Conservation (phyloP, 1,284 basidiomycete genomes). For the Cryptococcus sp. region DNA sequence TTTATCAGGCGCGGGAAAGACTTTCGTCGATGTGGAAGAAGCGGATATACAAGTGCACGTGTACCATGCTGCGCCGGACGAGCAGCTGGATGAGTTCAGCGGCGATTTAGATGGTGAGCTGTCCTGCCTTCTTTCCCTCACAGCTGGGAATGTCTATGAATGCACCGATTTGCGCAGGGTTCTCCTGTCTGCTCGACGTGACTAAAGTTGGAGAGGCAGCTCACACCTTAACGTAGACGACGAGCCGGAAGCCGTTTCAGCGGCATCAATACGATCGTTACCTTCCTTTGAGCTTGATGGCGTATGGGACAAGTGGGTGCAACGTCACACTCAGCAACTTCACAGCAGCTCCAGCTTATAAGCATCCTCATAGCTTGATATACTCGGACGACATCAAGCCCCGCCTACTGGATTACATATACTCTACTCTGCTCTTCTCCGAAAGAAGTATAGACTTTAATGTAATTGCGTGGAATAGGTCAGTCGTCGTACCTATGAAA, state of each 20-base stretch:
- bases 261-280: slow-evolving; percentile 81
- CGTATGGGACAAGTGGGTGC: slow-evolving; percentile 66
- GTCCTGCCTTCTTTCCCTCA: not conserved
- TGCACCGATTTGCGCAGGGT: not conserved
- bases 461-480: slow-evolving; percentile 90
- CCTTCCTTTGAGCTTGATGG: slow-evolving; percentile 83
- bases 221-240: slow-evolving; percentile 52
- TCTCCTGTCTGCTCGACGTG: not conserved
- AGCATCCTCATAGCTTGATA: slow-evolving; percentile 64
- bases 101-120: slow-evolving; percentile 56
- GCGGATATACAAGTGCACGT: slow-evolving; percentile 74
- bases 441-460: slow-evolving; percentile 89
- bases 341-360: not conserved
- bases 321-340: not conserved
- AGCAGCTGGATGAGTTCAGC: slow-evolving; percentile 75
- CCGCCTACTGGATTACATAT: slow-evolving; percentile 87
- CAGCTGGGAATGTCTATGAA: not conserved
- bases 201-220: not conserved
- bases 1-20: not conserved
- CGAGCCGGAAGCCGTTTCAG: slow-evolving; percentile 73
- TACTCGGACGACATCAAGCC: slow-evolving; percentile 88
- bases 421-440: slow-evolving; percentile 86
- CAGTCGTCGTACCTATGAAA: slow-evolving; percentile 12
- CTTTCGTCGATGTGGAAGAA: slow-evolving; percentile 13
- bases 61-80: slow-evolving; percentile 73